These are phyloP conservation scores for Lepidopterella palustris DNA, from an alignment of 495 filamentous ascomycete genomes.

Conservation along the genomic window DNA sequence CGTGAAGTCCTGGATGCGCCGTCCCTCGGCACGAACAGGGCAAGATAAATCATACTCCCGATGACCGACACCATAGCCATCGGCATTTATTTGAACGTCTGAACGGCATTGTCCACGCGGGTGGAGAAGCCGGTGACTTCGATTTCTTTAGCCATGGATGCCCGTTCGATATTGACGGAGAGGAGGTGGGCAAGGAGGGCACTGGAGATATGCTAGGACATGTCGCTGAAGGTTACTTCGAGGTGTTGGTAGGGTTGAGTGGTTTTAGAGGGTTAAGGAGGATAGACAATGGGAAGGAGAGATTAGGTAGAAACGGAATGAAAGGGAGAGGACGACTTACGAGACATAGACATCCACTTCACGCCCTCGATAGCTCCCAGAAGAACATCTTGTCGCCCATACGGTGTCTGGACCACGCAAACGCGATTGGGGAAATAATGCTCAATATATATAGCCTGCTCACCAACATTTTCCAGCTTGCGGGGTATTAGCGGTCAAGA, in stretches of 20 bases:
- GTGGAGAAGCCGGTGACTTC: slow-evolving; percentile 25
- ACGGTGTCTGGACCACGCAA: slow-evolving; percentile 58
- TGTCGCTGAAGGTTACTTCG: slow-evolving; percentile 57
- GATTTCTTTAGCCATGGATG: slow-evolving; percentile 56
- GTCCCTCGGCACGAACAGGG: slow-evolving; percentile 20
- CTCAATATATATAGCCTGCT: slow-evolving; percentile 64
- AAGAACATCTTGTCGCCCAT: slow-evolving; percentile 46
- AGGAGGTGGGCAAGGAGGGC: slow-evolving; percentile 62
- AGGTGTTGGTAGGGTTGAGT: neutral
- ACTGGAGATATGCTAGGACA: slow-evolving; percentile 59
- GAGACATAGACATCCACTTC: slow-evolving; percentile 60
- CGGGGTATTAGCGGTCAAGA: slow-evolving; percentile 65
- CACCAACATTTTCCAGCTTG: slow-evolving; percentile 67
- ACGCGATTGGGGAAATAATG: slow-evolving; percentile 55
- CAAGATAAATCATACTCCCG: slow-evolving; percentile 33
- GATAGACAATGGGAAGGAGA: no score
- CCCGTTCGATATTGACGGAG: slow-evolving; percentile 64
- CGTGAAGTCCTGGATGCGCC: slow-evolving; percentile 30
- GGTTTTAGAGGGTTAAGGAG: neutral
- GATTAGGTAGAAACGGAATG: no score
- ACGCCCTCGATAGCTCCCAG: slow-evolving; percentile 53
- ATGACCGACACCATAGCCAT: slow-evolving; percentile 16
- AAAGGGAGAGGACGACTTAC: neutral
- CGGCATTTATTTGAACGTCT: slow-evolving; percentile 30
- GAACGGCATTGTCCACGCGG: slow-evolving; percentile 24